A percentile compares a stretch with the other conserved stretches of the same genome.
Evolutionary conservation across 306 rosid genomes (phyloP).

Genomic region (Carpinus fangiana): DNA sequence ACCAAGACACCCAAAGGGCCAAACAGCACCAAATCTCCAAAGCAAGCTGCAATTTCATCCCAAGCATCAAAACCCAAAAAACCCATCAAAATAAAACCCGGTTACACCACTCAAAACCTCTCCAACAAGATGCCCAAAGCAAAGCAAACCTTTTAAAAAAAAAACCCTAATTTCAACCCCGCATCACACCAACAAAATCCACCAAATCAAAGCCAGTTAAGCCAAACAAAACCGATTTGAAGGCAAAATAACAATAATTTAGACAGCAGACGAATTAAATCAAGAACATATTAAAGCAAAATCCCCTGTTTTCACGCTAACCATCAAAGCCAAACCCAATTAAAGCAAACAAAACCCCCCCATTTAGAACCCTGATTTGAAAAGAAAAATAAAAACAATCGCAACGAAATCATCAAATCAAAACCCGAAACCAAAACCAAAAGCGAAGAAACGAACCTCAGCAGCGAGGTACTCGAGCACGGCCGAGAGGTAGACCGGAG

Average conservation of each 20-base stretch:
- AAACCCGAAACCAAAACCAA: not conserved
- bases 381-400: not conserved
- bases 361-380: not conserved
- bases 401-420: not conserved
- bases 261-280: not conserved
- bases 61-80: not conserved
- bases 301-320: not conserved
- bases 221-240: no score
- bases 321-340: not conserved
- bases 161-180: no score
- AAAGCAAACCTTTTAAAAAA: no score
- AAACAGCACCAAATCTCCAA: no score
- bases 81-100: no score
- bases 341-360: not conserved
- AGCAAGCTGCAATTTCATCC: not conserved
- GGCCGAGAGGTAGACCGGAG: slow-evolving; percentile 87
- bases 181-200: no score
- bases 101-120: no score
- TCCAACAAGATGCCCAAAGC: not conserved
- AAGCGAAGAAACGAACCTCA: slow-evolving; percentile 45
- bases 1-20: no score
- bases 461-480: slow-evolving; percentile 92
- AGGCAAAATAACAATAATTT: no score
- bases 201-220: no score
- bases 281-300: not conserved